Conservation (phyloP, 2,329 filamentous ascomycete species). For the Xenoacremonium recifei region DNA sequence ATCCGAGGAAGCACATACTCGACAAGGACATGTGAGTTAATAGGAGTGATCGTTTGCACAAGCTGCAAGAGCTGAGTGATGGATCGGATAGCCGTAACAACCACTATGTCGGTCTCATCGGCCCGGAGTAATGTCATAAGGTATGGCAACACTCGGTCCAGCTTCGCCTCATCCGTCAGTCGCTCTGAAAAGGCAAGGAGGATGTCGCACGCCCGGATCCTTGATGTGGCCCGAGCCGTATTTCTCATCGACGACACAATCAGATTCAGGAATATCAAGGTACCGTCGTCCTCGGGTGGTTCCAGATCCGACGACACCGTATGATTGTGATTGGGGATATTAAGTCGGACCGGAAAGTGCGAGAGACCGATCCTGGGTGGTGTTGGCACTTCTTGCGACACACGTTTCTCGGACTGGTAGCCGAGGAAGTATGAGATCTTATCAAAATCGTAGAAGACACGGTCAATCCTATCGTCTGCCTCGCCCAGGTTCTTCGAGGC, state of each 20-base stretch:
- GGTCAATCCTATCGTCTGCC: constrained; percentile 89
- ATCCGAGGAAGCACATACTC: constrained; percentile 67
- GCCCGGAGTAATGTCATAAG: constrained; percentile 72
- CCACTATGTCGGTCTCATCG: constrained; percentile 81
- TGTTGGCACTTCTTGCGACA: constrained; percentile 23
- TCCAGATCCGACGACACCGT: constrained; percentile 60
- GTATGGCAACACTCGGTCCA: constrained; percentile 91
- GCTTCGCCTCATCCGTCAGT: constrained; percentile 90
- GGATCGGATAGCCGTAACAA: constrained; percentile 79
- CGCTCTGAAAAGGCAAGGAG: constrained; percentile 88
- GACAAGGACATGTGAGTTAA: constrained; percentile 67
- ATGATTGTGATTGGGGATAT: constrained; percentile 82
- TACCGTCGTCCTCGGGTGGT: constrained; percentile 77
- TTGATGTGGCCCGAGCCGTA: constrained; percentile 83
- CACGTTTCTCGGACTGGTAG: constrained; percentile 56
- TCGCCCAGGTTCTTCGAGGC: constrained; percentile 72
- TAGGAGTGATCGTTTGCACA: constrained; percentile 81
- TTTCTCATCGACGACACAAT: constrained; percentile 87
- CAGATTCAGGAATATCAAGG: constrained; percentile 85
- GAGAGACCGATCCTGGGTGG: constrained; percentile 50
- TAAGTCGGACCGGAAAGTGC: constrained; percentile 78
- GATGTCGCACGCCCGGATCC: constrained; percentile 85
- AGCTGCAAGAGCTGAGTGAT: constrained; percentile 86
- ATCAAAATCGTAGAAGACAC: constrained; percentile 92
- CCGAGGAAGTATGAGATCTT: constrained; percentile 95